These are phyloP conservation scores for Xerocomellus intermedius DNA, from an alignment of 768 basidiomycete genomes.

Conservation along the genomic window DNA sequence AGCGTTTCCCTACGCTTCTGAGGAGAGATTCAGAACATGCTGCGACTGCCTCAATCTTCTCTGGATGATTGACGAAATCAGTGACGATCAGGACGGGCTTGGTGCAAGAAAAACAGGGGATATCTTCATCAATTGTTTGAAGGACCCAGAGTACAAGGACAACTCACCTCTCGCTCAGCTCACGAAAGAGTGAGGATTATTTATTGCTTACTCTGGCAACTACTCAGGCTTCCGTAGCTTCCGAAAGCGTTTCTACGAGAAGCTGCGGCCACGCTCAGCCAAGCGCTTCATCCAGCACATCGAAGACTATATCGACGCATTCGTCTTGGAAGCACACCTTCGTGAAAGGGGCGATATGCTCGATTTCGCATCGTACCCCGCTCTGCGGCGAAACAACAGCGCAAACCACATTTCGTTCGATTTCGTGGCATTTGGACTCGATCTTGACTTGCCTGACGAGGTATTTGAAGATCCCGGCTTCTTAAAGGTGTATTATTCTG, in stretches of 20 bases:
- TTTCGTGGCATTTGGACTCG: slow-evolving; percentile 58
- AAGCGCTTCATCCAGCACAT: slow-evolving; percentile 51
- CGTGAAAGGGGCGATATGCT: slow-evolving; percentile 57
- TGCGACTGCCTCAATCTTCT: slow-evolving; percentile 64
- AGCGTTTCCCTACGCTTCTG: slow-evolving; percentile 57
- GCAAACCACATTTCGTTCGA: slow-evolving; percentile 63
- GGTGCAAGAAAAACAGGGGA: slow-evolving; percentile 55
- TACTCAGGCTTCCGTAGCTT: slow-evolving; percentile 41
- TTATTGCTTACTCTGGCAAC: neutral
- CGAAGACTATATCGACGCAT: slow-evolving; percentile 55
- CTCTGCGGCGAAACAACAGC: slow-evolving; percentile 67
- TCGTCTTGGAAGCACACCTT: slow-evolving; percentile 60
- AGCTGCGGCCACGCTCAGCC: slow-evolving; percentile 41
- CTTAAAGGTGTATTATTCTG: slow-evolving; percentile 53
- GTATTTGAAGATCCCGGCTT: slow-evolving; percentile 57
- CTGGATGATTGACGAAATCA: slow-evolving; percentile 67
- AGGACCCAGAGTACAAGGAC: slow-evolving; percentile 51
- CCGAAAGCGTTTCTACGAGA: slow-evolving; percentile 42
- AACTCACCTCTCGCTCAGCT: slow-evolving; percentile 56
- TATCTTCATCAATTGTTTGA: slow-evolving; percentile 52
- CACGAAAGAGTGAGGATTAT: slow-evolving; percentile 53
- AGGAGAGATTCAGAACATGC: slow-evolving; percentile 55
- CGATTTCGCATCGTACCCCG: slow-evolving; percentile 49
- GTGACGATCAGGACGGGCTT: slow-evolving; percentile 59
- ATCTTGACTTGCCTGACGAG: slow-evolving; percentile 61